Conservation (phyloP, 2,329 filamentous ascomycete genomes). For the Nothophaeocryptopus gaeumannii region DNA sequence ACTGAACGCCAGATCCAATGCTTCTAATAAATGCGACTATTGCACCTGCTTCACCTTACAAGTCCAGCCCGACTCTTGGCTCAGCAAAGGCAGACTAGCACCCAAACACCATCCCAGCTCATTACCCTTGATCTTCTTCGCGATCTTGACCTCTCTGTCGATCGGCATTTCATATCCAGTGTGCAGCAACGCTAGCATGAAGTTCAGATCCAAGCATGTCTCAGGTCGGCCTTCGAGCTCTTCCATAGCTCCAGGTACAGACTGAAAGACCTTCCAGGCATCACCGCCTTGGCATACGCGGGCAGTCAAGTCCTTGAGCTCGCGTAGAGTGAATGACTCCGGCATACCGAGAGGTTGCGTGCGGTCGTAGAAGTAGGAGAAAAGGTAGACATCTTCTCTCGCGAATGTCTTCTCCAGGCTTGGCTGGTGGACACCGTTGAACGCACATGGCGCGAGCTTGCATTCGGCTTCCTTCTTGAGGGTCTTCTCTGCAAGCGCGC, state of each 20-base stretch:
- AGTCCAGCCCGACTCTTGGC: conserved; percentile 31
- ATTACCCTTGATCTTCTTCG: conserved; percentile 97
- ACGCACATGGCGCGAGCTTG: conserved; percentile 86
- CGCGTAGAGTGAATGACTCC: conserved; percentile 88
- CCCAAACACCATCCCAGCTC: conserved; percentile 97
- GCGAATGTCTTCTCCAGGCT: conserved; percentile 88
- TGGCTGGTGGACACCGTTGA: conserved; percentile 96
- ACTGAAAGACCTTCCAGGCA: conserved; percentile 77
- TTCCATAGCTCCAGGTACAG: conserved; percentile 71
- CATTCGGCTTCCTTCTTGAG: conserved; percentile 83
- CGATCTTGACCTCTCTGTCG: conserved; percentile 92
- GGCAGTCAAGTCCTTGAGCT: conserved; percentile 80
- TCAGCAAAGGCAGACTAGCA: conserved; percentile 58
- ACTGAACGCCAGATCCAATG: no score
- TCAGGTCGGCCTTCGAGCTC: conserved; percentile 82
- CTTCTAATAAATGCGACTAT: neutral
- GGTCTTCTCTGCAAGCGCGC: conserved; percentile 83
- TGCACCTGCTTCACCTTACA: conserved; percentile 25
- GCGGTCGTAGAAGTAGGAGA: conserved; percentile 98
- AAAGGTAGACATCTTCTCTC: conserved; percentile 88
- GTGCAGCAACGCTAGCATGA: conserved; percentile 89
- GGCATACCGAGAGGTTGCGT: conserved; percentile 94
- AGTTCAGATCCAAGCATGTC: conserved; percentile 91
- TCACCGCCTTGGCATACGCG: conserved; percentile 84
- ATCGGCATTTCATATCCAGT: conserved; percentile 98